phyloP scores from a whole-genome alignment of 2,329 filamentous ascomycete genomes.

The Colletotrichum noveboracense region DNA sequence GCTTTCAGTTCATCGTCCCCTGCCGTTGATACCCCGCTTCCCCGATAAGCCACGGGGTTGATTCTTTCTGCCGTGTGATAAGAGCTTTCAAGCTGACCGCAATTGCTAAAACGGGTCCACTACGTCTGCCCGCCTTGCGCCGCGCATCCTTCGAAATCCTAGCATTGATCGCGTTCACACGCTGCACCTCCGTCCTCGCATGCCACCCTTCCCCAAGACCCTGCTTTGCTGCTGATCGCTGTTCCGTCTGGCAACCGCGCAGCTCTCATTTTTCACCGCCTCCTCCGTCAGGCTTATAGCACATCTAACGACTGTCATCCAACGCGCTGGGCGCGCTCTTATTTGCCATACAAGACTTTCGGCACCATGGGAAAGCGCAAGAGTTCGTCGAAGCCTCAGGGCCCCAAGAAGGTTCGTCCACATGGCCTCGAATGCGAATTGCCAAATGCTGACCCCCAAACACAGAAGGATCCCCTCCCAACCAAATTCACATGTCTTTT shows the following conservation, averaged over 20 bases:
- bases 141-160: neutral
- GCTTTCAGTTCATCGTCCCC: neutral
- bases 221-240: neutral
- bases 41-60: neutral
- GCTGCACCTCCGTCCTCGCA: neutral
- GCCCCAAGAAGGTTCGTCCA: conserved; percentile 75
- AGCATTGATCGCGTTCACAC: neutral
- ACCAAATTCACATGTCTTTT: conserved; percentile 96
- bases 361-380: conserved; percentile 85
- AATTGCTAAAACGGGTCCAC: neutral
- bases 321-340: neutral
- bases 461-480: conserved; percentile 71
- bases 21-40: neutral
- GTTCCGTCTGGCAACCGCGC: neutral
- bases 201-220: neutral
- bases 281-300: neutral
- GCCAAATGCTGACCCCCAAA: neutral
- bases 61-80: neutral
- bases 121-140: neutral
- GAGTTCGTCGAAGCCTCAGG: conserved; percentile 80
- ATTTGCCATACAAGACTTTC: neutral
- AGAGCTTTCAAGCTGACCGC: neutral
- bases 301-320: neutral
- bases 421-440: neutral
- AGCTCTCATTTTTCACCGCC: neutral